Conservation (phyloP, 106 monocot species). For the Hemerocallis citrina region DNA sequence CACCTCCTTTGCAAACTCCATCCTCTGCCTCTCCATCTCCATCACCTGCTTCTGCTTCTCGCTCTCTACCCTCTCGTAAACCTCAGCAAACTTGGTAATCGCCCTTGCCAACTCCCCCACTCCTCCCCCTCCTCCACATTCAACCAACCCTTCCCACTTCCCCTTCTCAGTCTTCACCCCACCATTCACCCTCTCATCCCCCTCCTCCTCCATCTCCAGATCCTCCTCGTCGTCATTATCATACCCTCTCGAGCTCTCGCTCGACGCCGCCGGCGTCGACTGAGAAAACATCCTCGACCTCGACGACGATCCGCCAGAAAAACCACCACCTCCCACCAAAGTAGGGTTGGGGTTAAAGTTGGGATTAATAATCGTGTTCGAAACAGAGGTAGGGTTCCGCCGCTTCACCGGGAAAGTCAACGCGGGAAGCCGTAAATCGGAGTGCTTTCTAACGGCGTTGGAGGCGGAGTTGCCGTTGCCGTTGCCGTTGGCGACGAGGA, state of each 20-base stretch:
- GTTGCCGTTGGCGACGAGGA: constrained; percentile 15
- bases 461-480: background rate
- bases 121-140: constrained; percentile 5
- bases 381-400: too few relatives aligned
- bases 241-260: constrained; percentile 11
- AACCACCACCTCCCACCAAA: background rate
- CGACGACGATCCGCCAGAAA: constrained; percentile 4
- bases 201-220: background rate
- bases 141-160: constrained; percentile 12
- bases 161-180: background rate
- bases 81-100: constrained; percentile 30
- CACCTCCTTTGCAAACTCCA: constrained; percentile 42
- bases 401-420: constrained; percentile 6
- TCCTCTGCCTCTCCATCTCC: constrained; percentile 46
- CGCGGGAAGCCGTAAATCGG: background rate
- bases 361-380: background rate
- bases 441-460: background rate
- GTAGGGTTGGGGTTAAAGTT: background rate
- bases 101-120: constrained; percentile 33
- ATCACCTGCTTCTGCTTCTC: constrained; percentile 45
- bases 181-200: background rate
- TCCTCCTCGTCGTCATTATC: background rate
- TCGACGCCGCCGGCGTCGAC: constrained; percentile 5
- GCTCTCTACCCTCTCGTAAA: constrained; percentile 46
- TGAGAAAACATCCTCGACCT: constrained; percentile 10